Evolutionary conservation across 306 rosid species (phyloP), one percentile per base, ranked within the genome.

Genomic region (Mimosa pudica): DNA sequence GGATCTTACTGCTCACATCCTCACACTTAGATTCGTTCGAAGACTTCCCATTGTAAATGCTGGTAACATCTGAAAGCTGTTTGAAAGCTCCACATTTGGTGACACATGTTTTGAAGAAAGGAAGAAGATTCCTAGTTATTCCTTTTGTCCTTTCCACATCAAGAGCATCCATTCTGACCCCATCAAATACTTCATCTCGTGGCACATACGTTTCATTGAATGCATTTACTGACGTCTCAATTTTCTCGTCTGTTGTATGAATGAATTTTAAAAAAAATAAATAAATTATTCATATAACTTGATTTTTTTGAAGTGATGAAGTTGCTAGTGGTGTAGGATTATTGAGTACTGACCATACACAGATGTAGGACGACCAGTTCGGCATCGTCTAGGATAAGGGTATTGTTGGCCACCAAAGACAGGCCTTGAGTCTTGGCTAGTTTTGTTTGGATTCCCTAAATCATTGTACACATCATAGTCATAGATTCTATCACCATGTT

Each of bases 381-480:
- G 76, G 38, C 87, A 88, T 0, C 89, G 77, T 65, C 85, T 63
- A 0, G 91, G 89, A 32, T 71, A 36, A 16, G 89, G 89, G 33
- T 54, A 24, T 0, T 46, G 11, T 41, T 46, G 14, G 71, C 79
- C 89, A 14, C 68, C 68, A 62, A 85, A 64, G 5, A 68, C 81
- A 0, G 87, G 85, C 71, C 87, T 83, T 7, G 2, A 20, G 16
- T 42, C 3, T 42, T 70, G 80, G 8, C 9, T 58, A 8, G 68
- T 83, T 52, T 49, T 8, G 11, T 74, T 82, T 48, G 84, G 77
- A 66, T 78, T n/a, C 51, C 87, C 87, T 70, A 83, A 48, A 60
- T 83, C 87, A 20, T 81, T 86, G 81, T 86, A 83, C 7, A 82
- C 80, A 30, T 86, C 85, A 11, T 81, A 86, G 44, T 87, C 84